Base-by-base conservation (phyloP, 768 basidiomycete species). In the Cytidiella melzeri region DNA sequence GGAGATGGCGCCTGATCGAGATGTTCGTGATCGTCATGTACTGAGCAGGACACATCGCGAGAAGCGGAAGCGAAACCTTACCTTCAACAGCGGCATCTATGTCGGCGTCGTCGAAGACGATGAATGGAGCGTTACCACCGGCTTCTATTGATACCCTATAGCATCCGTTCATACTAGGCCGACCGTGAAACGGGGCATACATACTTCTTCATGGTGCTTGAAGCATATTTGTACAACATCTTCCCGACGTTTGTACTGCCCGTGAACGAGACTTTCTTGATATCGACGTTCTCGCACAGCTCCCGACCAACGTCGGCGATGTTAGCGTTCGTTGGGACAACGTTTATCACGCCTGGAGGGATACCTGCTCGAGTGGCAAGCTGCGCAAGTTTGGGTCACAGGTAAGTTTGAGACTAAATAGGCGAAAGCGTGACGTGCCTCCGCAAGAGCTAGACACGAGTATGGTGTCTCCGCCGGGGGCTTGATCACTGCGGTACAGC, bases 51-150 rank as follows among this genome's bases (percentile, higher is more conserved):
- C n/a, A n/a, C 30, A 7, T 15, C 30, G 30, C 30, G 11, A 19
- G 20, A 25, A 20, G 26, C 11, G 37, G 36, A 41, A 26, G 26
- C 11, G n/a, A 9, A 7, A 10, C 19, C 53, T 52, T 63, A 78
- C 94, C 89, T 55, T 84, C 81, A 5, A 99, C 91, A 24, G 96
- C 96, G 49, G 85, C 82, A 43, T 92, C 89, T 45, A 99, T 76
- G 63, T 98, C 84, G 0, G 93, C 95, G 61, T 98, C 96, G 55
- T 92, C 88, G 64, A 99, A 98, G 5, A 99, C 88, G 57, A 98
- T 96, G 67, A 99, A 93, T 0, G 95, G 88, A 0, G 94, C 83
- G 57, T 98, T 98, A 24, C 96, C 95, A 12, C 93, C 92, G 24
- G 92, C 88, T 68, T 95, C 92, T 30, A 92, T 67, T 1, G 91